Evolutionary conservation across 176 grass and related monocot genomes (phyloP).

Genomic region (Zoysia pacifica): DNA sequence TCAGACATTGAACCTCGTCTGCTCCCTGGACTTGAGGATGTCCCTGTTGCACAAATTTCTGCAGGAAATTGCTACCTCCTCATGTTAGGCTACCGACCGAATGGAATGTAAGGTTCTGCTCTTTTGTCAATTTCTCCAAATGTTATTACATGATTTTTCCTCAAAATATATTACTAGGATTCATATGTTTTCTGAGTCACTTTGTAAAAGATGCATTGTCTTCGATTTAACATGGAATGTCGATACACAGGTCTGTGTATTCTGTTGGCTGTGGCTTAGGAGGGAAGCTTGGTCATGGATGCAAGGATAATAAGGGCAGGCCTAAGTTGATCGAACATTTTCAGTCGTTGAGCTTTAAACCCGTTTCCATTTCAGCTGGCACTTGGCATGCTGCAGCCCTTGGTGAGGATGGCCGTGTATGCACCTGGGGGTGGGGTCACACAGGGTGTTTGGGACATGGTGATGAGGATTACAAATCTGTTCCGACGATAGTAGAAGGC

Average conservation of each 20-base stretch:
- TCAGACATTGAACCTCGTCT: slow-evolving; percentile 54
- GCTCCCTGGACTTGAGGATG: slow-evolving; percentile 58
- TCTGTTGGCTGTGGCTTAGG: slow-evolving; percentile 78
- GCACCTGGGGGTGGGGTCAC: slow-evolving; percentile 75
- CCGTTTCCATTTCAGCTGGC: slow-evolving; percentile 62
- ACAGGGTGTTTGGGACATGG: slow-evolving; percentile 74
- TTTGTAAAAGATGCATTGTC: not conserved
- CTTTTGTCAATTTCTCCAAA: not conserved
- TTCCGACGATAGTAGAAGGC: slow-evolving; percentile 57
- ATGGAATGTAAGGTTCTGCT: slow-evolving; percentile 60
- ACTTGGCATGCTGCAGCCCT: slow-evolving; percentile 67
- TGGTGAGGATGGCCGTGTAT: slow-evolving; percentile 54
- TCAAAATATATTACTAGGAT: too few species aligned
- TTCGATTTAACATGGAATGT: not conserved
- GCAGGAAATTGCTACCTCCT: slow-evolving; percentile 77
- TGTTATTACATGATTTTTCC: too few species aligned
- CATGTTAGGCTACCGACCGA: slow-evolving; percentile 54
- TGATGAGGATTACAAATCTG: slow-evolving; percentile 52
- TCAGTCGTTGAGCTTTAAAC: slow-evolving; percentile 53
- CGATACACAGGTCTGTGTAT: slow-evolving; percentile 70
- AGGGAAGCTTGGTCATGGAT: slow-evolving; percentile 77
- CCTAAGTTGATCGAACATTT: slow-evolving; percentile 65
- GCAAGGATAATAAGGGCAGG: slow-evolving; percentile 37
- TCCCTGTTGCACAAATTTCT: slow-evolving; percentile 64
- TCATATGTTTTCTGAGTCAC: too few species aligned